Percentiles rank a stretch among this genome's conserved stretches.
These are phyloP conservation scores for Colletotrichum sp. DNA, from an alignment of 2,329 filamentous ascomycete species.

Conservation along the genomic window DNA sequence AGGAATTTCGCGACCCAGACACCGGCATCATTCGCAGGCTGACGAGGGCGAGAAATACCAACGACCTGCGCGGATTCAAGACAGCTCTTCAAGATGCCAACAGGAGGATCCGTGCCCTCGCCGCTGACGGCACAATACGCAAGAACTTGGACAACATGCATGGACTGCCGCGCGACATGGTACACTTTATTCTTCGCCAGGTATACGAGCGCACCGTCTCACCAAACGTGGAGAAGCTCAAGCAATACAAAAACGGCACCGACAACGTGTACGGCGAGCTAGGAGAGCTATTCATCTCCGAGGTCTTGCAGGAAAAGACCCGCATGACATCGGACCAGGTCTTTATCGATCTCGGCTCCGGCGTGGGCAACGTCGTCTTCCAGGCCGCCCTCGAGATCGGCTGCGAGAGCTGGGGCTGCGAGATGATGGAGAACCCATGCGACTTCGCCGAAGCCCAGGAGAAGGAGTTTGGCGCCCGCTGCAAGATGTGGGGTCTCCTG, in stretches of 20 bases:
- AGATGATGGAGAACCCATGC: constrained; percentile 93
- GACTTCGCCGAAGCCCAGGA: constrained; percentile 81
- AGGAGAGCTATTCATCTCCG: constrained; percentile 81
- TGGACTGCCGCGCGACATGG: constrained; percentile 72
- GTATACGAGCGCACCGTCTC: constrained; percentile 93
- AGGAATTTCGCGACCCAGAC: constrained; percentile 73
- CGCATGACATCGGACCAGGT: constrained; percentile 81
- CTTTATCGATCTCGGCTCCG: constrained; percentile 94
- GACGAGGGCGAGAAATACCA: constrained; percentile 73
- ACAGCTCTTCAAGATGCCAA: constrained; percentile 81
- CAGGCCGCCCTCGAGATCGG: constrained; percentile 93
- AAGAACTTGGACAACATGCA: constrained; percentile 74
- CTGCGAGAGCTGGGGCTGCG: constrained; percentile 94
- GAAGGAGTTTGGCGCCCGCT: constrained; percentile 83
- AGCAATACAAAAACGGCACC: constrained; percentile 86
- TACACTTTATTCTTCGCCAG: constrained; percentile 83
- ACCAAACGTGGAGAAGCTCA: constrained; percentile 82
- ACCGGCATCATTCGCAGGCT: constrained; percentile 79
- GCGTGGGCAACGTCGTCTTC: constrained; percentile 93
- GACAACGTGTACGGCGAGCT: constrained; percentile 97
- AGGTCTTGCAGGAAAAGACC: constrained; percentile 78
- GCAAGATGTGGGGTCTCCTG: constrained; percentile 85
- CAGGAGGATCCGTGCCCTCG: constrained; percentile 65
- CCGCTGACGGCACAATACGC: constrained; percentile 74
- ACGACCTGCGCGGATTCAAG: constrained; percentile 72